A percentile compares a stretch with the other conserved stretches of the same genome.
These are phyloP conservation scores for Peniophora sp. DNA, from an alignment of 1,284 basidiomycete species.

Conservation along the genomic window DNA sequence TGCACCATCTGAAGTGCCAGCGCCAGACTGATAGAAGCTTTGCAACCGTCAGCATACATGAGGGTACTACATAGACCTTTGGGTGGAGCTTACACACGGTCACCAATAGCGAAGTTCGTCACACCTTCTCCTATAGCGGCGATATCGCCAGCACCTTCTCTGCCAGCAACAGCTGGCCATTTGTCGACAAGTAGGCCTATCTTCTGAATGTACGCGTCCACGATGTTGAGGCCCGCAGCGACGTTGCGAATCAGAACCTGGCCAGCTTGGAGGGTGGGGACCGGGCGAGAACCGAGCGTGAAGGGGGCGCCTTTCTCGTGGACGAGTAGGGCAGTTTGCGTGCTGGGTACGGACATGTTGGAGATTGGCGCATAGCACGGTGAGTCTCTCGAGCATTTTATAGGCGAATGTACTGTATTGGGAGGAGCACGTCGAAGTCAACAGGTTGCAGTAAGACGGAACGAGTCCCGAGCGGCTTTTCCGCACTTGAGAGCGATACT, in stretches of 20 bases:
- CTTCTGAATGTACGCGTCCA: slow-evolving; percentile 31
- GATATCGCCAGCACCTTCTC: slow-evolving; percentile 41
- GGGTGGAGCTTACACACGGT: slow-evolving; percentile 32
- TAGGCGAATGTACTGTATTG: too few relatives aligned
- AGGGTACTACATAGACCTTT: neutral
- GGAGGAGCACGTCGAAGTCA: too few relatives aligned
- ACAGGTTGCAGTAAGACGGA: too few relatives aligned
- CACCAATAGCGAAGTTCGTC: slow-evolving; percentile 32
- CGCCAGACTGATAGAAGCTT: slow-evolving; percentile 19
- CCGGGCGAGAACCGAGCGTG: slow-evolving; percentile 7
- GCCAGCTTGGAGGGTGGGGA: slow-evolving; percentile 17
- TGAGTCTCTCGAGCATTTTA: too few relatives aligned
- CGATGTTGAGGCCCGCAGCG: slow-evolving; percentile 25
- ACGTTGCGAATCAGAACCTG: slow-evolving; percentile 27
- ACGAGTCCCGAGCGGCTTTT: too few relatives aligned
- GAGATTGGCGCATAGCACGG: too few relatives aligned
- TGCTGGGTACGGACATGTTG: neutral
- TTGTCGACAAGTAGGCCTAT: slow-evolving; percentile 10
- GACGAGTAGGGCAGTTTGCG: slow-evolving; percentile 20
- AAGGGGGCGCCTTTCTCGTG: slow-evolving; percentile 5
- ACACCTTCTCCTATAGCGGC: slow-evolving; percentile 38
- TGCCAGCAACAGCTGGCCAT: slow-evolving; percentile 33
- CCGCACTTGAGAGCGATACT: too few relatives aligned
- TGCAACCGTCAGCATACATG: neutral
- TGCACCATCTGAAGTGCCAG: slow-evolving; percentile 10